phyloP scores from a whole-genome alignment of 306 rosid species.

The Adenanthera pavonina region DNA sequence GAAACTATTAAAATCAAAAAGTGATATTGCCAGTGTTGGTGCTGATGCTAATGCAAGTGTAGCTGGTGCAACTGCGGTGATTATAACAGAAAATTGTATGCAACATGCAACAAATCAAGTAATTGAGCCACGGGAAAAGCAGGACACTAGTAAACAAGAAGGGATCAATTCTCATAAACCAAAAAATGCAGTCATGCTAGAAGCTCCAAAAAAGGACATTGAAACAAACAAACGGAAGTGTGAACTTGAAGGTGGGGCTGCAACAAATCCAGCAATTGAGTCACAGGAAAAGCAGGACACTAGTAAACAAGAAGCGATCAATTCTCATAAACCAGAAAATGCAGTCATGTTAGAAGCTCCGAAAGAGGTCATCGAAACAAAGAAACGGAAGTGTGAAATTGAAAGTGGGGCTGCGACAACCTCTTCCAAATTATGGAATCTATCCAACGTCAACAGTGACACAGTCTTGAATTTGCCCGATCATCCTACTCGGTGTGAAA shows the following conservation, averaged over 20 bases:
- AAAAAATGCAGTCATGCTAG: not conserved
- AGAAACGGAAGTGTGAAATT: not conserved
- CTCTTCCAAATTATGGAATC: slow-evolving; percentile 46
- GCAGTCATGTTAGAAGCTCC: not conserved
- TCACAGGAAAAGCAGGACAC: slow-evolving; percentile 55
- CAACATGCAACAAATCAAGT: slow-evolving; percentile 13
- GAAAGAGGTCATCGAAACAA: slow-evolving; percentile 44
- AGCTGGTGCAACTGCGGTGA: not conserved
- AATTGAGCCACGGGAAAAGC: slow-evolving; percentile 60
- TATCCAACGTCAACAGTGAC: slow-evolving; percentile 55
- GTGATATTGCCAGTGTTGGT: not conserved
- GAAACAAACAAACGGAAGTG: slow-evolving; percentile 30
- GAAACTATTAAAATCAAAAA: slow-evolving; percentile 43
- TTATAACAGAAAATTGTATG: not conserved
- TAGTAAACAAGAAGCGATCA: not conserved
- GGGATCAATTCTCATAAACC: not conserved
- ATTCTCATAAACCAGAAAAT: not conserved
- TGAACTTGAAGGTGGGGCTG: not conserved
- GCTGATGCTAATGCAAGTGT: not conserved
- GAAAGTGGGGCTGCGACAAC: not conserved
- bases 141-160: slow-evolving; percentile 29
- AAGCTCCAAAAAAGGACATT: slow-evolving; percentile 32
- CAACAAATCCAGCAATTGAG: slow-evolving; percentile 43
- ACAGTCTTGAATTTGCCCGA: not conserved
- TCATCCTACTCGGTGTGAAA: too few relatives aligned